A percentile compares a stretch with the other conserved stretches of the same genome.
Evolutionary conservation across 2,329 filamentous ascomycete species (phyloP).

Genomic region (Botrytis pseudocinerea): DNA sequence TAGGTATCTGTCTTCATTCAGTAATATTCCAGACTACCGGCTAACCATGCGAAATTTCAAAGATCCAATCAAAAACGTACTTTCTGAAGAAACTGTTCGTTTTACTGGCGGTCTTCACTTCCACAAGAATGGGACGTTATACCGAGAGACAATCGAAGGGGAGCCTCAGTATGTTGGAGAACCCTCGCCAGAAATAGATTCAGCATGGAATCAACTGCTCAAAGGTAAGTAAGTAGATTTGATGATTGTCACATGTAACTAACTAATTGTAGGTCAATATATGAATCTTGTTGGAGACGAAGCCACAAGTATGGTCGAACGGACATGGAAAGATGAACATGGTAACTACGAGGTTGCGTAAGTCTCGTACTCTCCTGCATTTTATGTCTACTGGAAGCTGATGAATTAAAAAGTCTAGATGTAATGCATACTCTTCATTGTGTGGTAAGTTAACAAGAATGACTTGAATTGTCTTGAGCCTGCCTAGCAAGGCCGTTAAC

Average conservation of each 20-base stretch:
- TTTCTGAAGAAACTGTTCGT: not conserved
- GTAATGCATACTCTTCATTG: not conserved
- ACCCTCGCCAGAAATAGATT: not conserved
- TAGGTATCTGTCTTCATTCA: not conserved
- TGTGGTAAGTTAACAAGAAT: not conserved
- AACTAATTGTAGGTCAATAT: not conserved
- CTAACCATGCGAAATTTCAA: not conserved
- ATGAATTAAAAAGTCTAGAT: not conserved
- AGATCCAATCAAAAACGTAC: not conserved
- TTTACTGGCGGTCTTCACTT: not conserved
- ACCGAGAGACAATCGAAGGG: not conserved
- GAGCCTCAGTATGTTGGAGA: not conserved
- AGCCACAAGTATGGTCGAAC: not conserved
- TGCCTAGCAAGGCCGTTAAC: not conserved
- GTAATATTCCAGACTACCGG: not conserved
- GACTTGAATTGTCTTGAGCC: not conserved
- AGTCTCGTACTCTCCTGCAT: not conserved
- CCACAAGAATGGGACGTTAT: not conserved
- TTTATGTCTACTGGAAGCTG: not conserved
- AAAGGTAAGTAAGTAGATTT: not conserved
- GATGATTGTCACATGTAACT: not conserved
- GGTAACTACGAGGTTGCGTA: not conserved
- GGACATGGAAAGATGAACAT: not conserved
- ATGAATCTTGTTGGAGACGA: not conserved
- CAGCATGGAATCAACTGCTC: not conserved